Conservation (phyloP, 305 asterid species). For the Solanum hybrid region DNA sequence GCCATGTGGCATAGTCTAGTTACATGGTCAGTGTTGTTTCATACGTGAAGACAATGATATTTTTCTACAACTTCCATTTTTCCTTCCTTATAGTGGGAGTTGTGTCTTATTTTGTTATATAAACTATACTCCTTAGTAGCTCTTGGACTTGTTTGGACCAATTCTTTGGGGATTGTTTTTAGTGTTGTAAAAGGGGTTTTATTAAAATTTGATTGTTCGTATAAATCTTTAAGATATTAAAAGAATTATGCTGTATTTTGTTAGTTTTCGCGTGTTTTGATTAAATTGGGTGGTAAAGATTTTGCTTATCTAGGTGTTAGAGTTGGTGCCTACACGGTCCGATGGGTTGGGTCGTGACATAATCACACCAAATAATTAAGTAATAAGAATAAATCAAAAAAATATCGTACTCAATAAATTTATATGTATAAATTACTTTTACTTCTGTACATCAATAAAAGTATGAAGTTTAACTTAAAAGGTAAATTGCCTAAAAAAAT, state of each 20-base stretch:
- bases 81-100: neutral
- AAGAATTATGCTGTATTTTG: neutral
- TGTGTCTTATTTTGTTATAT: neutral
- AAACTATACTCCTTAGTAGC: neutral
- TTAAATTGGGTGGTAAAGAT: neutral
- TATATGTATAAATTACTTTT: no score
- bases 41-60: neutral
- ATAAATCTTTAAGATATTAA: no score
- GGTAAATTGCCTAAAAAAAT: neutral
- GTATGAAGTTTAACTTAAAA: neutral
- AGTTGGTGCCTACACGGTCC: neutral
- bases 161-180: neutral
- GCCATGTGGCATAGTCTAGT: neutral
- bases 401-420: neutral
- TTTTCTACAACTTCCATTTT: neutral
- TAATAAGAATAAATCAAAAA: no score
- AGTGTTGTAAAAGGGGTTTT: neutral
- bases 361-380: no score
- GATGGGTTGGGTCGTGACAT: neutral
- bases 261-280: neutral
- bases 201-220: no score
- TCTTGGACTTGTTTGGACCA: neutral
- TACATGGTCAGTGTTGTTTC: no score
- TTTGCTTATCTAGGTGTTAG: neutral
- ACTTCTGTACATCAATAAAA: neutral